phyloP scores from a whole-genome alignment of 2,329 filamentous ascomycete species.

The Coniochaeta pulveracea region DNA sequence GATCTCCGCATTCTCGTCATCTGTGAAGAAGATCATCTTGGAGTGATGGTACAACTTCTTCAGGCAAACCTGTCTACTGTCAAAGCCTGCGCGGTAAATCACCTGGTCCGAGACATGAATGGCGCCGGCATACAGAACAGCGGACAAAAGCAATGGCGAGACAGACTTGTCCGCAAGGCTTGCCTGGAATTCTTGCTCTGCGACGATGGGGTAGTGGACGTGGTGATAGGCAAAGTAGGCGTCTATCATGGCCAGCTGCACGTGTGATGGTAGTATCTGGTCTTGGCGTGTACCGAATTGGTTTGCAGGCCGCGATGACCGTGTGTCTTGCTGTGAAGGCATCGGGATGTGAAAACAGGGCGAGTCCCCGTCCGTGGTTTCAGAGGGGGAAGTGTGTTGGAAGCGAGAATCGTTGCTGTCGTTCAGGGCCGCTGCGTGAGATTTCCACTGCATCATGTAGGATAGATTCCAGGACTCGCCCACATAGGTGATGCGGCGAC shows the following conservation, averaged over 20 bases:
- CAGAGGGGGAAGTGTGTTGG: not conserved
- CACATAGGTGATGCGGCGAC: conserved; percentile 3
- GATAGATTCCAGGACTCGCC: conserved; percentile 5
- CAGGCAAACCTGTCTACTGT: conserved; percentile 4
- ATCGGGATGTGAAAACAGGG: conserved; percentile 1
- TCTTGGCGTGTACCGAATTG: not conserved
- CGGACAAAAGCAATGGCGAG: conserved; percentile 1
- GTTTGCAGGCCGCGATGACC: conserved; percentile 1
- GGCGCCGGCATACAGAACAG: conserved; percentile 4
- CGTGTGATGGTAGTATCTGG: not conserved
- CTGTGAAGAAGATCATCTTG: conserved; percentile 4
- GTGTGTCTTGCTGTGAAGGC: conserved; percentile 2
- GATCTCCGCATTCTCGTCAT: conserved; percentile 2
- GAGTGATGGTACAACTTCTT: conserved; percentile 1
- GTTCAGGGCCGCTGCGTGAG: not conserved
- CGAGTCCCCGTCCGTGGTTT: conserved; percentile 1
- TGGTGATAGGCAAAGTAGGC: conserved; percentile 4
- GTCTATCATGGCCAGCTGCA: conserved; percentile 2
- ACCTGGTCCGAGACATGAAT: conserved; percentile 3
- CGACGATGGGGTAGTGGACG: conserved; percentile 4
- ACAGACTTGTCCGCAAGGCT: not conserved
- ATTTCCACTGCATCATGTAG: conserved; percentile 5
- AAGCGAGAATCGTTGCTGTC: not conserved
- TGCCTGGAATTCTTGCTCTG: conserved; percentile 2
- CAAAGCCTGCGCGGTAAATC: conserved; percentile 3